These are phyloP conservation scores for Coniella lustricola DNA, from an alignment of 2,329 filamentous ascomycete species.

Conservation along the genomic window DNA sequence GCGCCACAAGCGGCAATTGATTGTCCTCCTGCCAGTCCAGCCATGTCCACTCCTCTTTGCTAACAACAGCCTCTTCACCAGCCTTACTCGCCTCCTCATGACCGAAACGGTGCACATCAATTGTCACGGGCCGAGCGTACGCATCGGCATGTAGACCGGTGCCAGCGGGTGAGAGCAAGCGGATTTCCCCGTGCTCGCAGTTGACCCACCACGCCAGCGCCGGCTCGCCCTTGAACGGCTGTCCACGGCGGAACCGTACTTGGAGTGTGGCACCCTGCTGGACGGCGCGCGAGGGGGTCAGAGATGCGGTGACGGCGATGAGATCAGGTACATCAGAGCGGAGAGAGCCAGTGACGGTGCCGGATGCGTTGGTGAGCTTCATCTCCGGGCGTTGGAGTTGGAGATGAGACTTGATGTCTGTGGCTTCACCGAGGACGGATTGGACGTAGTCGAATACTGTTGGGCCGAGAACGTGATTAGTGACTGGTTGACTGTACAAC, in stretches of 20 bases:
- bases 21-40: conserved; percentile 37
- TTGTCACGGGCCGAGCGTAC: conserved; percentile 33
- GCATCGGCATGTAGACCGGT: conserved; percentile 25
- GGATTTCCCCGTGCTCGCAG: conserved; percentile 39
- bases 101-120: conserved; percentile 44
- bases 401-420: conserved; percentile 31
- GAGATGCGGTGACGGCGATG: conserved; percentile 24
- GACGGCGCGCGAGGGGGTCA: conserved; percentile 22
- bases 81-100: too few species aligned
- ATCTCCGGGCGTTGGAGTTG: conserved; percentile 38
- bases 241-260: conserved; percentile 36
- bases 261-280: conserved; percentile 30
- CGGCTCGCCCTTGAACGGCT: conserved; percentile 36
- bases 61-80: conserved; percentile 35
- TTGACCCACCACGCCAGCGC: conserved; percentile 40
- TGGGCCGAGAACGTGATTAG: background rate
- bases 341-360: conserved; percentile 26
- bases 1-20: conserved; percentile 32
- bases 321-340: conserved; percentile 24
- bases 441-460: conserved; percentile 40
- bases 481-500: too few species aligned
- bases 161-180: conserved; percentile 26
- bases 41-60: conserved; percentile 37
- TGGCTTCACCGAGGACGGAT: conserved; percentile 38
- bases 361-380: conserved; percentile 26